phyloP scores from a whole-genome alignment of 2,329 filamentous ascomycete genomes.

The Fusarium illudens region DNA sequence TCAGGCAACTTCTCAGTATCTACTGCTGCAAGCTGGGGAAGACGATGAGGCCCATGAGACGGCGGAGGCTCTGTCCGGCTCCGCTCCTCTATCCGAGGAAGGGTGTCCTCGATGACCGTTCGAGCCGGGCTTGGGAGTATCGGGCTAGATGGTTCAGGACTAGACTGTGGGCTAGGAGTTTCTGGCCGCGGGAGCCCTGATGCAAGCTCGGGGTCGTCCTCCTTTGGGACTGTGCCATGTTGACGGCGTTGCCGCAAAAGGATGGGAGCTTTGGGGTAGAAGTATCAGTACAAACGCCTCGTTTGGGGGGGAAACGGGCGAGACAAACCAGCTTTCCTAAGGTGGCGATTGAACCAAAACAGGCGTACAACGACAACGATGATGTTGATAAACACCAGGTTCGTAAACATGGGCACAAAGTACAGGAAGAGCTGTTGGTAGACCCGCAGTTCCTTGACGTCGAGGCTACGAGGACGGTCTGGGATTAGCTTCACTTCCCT shows the following conservation, averaged over 20 bases:
- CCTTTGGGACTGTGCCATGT: neutral
- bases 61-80: constrained; percentile 23
- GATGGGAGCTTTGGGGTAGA: constrained; percentile 14
- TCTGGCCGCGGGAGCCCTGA: neutral
- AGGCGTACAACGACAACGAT: constrained; percentile 58
- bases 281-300: neutral
- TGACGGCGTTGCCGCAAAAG: constrained; percentile 19
- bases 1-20: neutral
- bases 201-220: constrained; percentile 21
- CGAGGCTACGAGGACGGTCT: constrained; percentile 48
- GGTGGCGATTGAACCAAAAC: constrained; percentile 57
- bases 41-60: neutral
- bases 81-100: constrained; percentile 20
- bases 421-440: constrained; percentile 64
- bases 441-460: constrained; percentile 57
- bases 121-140: neutral
- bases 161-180: neutral
- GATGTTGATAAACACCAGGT: constrained; percentile 59
- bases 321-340: constrained; percentile 50
- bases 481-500: constrained; percentile 11
- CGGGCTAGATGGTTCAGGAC: neutral
- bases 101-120: neutral
- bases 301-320: neutral
- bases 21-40: neutral
- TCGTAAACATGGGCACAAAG: constrained; percentile 57